Conservation (phyloP, 306 rosid genomes). For the Dryas alaskensis region DNA sequence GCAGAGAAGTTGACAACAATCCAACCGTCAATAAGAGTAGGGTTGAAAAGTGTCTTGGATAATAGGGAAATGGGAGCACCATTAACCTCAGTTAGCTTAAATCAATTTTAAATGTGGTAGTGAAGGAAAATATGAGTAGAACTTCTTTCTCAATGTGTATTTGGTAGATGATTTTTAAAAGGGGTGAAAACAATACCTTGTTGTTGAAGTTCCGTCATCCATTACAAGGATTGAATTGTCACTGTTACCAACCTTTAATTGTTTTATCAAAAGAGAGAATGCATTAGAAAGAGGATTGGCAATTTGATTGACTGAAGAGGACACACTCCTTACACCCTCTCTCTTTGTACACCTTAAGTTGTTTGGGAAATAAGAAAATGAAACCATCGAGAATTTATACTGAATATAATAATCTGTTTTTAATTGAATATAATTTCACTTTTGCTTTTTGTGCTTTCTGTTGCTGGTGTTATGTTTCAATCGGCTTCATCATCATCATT, state of each 20-base stretch:
- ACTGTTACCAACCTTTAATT: neutral
- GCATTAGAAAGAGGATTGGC: neutral
- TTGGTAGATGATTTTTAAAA: neutral
- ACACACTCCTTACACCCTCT: neutral
- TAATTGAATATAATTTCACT: neutral
- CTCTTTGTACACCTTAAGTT: neutral
- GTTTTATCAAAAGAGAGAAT: neutral
- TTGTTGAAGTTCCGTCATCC: conserved; percentile 33
- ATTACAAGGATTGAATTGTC: neutral
- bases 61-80: conserved; percentile 15
- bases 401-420: neutral
- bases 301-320: neutral
- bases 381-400: neutral
- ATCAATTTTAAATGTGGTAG: neutral
- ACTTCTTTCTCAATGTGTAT: neutral
- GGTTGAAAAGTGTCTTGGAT: conserved; percentile 56
- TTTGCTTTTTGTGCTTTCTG: neutral
- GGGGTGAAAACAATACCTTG: conserved; percentile 52
- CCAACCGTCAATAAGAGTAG: conserved; percentile 62
- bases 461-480: neutral
- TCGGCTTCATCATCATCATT: neutral
- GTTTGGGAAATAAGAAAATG: neutral
- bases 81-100: conserved; percentile 12
- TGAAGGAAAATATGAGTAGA: neutral
- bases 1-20: conserved; percentile 89